These are phyloP conservation scores for Phylloporus rhodoxanthus DNA, from an alignment of 768 basidiomycete species.

Conservation along the genomic window DNA sequence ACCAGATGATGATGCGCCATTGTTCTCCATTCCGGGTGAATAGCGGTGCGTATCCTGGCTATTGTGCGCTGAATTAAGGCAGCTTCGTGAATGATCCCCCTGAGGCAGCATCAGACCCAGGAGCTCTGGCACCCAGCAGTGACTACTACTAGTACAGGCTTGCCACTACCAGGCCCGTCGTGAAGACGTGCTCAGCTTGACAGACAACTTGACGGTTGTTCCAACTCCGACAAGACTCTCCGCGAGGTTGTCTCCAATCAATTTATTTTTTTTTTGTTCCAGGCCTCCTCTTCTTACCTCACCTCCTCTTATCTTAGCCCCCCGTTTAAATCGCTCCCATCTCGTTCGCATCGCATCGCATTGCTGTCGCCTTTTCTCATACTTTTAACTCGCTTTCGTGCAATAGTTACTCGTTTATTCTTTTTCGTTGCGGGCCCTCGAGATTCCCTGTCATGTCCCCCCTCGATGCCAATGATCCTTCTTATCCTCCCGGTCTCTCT, in stretches of 20 bases:
- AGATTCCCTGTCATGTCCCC: constrained; percentile 36
- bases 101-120: neutral
- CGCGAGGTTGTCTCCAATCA: constrained; percentile 27
- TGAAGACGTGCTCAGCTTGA: constrained; percentile 4
- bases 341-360: constrained; percentile 31
- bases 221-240: constrained; percentile 32
- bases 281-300: constrained; percentile 15
- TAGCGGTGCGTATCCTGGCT: constrained; percentile 17
- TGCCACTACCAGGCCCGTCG: neutral
- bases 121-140: neutral
- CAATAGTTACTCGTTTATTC: constrained; percentile 26
- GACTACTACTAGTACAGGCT: too few relatives aligned
- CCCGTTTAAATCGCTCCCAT: constrained; percentile 27
- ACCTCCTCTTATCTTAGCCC: constrained; percentile 26
- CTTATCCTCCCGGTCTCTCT: constrained; percentile 28
- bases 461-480: constrained; percentile 38
- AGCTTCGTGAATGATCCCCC: constrained; percentile 5
- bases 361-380: constrained; percentile 27
- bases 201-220: constrained; percentile 20
- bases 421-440: constrained; percentile 19
- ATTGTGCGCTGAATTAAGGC: constrained; percentile 25
- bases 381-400: constrained; percentile 27
- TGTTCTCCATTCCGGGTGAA: constrained; percentile 25
- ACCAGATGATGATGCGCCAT: constrained; percentile 13
- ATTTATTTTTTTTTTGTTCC: constrained; percentile 28